Evolutionary conservation across 1,284 basidiomycete species (phyloP).

Genomic region (Agaricales sp.): DNA sequence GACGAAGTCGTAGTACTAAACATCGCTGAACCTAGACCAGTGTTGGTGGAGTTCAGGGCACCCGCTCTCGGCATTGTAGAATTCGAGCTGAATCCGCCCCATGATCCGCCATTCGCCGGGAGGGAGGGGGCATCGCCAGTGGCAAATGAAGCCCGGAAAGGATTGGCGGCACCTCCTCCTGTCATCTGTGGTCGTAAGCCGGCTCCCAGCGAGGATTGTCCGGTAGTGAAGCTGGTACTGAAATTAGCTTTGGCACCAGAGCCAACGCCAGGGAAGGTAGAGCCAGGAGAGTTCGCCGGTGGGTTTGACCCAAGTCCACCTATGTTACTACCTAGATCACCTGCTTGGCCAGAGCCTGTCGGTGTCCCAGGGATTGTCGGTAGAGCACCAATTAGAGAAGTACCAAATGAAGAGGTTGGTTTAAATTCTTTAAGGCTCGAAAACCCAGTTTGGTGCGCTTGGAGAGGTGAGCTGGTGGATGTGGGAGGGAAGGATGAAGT

Average conservation of each 20-base stretch:
- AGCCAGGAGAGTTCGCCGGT: slow-evolving; percentile 18
- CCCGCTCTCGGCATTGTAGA: not conserved
- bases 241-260: slow-evolving; percentile 14
- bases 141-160: slow-evolving; percentile 55
- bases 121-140: not conserved
- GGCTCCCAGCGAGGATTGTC: slow-evolving; percentile 32
- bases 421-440: slow-evolving; percentile 84
- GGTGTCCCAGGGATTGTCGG: slow-evolving; percentile 62
- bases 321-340: too few species aligned
- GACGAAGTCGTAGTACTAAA: not conserved
- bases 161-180: slow-evolving; percentile 56
- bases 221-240: not conserved
- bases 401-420: slow-evolving; percentile 83
- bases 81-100: not conserved
- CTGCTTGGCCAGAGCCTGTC: slow-evolving; percentile 4
- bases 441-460: slow-evolving; percentile 77
- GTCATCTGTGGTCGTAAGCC: slow-evolving; percentile 69
- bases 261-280: slow-evolving; percentile 20
- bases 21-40: not conserved
- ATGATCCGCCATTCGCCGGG: not conserved
- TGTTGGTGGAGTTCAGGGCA: not conserved
- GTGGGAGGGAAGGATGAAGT: slow-evolving; percentile 14
- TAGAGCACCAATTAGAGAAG: slow-evolving; percentile 67
- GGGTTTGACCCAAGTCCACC: slow-evolving; percentile 2
- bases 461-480: slow-evolving; percentile 28